Percentiles rank a stretch among this genome's conserved stretches.
These are phyloP conservation scores for Thalassia testudinum DNA, from an alignment of 116 monocot genomes.

Conservation along the genomic window DNA sequence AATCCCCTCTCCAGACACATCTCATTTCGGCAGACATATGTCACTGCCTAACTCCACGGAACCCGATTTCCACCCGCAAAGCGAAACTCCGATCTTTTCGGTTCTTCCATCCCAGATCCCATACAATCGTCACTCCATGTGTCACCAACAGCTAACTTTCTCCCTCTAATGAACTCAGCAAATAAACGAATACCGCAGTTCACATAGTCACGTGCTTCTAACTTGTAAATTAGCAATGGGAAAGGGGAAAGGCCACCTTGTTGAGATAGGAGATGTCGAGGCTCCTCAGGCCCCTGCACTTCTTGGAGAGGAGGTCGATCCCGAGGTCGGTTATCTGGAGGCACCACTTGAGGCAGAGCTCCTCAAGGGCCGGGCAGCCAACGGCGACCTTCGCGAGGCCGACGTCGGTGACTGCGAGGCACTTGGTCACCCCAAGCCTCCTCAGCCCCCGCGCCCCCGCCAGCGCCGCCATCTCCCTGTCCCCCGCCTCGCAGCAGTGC, in stretches of 20 bases:
- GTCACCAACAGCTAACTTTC: too few species aligned
- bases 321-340: constrained; percentile 67
- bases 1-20: too few species aligned
- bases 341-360: constrained; percentile 71
- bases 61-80: too few species aligned
- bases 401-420: constrained; percentile 58
- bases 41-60: too few species aligned
- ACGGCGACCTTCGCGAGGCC: constrained; percentile 72
- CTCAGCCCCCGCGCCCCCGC: constrained; percentile 31
- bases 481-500: constrained; percentile 45
- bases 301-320: constrained; percentile 64
- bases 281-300: constrained; percentile 40
- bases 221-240: too few species aligned
- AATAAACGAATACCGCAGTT: too few species aligned
- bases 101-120: too few species aligned
- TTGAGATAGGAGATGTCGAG: constrained; percentile 74
- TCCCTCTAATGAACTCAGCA: too few species aligned
- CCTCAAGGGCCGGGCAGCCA: constrained; percentile 43
- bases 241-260: constrained; percentile 17
- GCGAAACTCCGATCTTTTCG: too few species aligned
- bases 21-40: too few species aligned
- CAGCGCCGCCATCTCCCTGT: constrained; percentile 63
- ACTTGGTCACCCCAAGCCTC: constrained; percentile 55
- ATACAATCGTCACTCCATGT: too few species aligned
- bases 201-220: too few species aligned